Base-by-base conservation (phyloP, 495 filamentous ascomycete species). In the Monascus purpureus region DNA sequence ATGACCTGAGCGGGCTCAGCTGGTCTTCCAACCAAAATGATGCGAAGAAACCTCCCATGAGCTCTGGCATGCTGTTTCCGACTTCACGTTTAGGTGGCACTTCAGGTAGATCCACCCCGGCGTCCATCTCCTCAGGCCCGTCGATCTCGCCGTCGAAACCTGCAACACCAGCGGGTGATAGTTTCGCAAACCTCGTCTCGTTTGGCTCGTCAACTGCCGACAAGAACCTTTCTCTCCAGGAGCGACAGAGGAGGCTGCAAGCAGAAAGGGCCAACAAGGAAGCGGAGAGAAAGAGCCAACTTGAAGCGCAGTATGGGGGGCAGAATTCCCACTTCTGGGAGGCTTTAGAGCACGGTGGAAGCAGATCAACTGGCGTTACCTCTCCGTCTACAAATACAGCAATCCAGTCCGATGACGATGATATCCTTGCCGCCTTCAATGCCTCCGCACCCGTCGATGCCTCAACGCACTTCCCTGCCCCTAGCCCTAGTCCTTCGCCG, bases 151-250 rank as follows among this genome's bases (percentile, higher is more conserved):
- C 64, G 13, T 64, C 73, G 1, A 72, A 75, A 41, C 44, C 70
- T 3, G 47, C 72, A 4, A 79, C 78, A 22, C 70, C 79, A 1
- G 63, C 68, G 4, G 68, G 68, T 32, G 88, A 95, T 50, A 92
- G 81, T 61, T 97, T 97, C 49, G 80, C 87, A 39, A 84, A 80
- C 45, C 64, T 97, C 13, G 77, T 95, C 13, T 78, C 73, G 26
- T 82, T 88, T 37, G 73, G 72, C 28, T 57, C 72, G 8, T 65
- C 73, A n/a, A 80, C 80, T 42, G 45, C 63, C 17, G 55, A 54
- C 28, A 75, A 68, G 49, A 86, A 77, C 37, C 59, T 93, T 0
- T 81, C 78, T 1, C 67, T 97, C 4, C 68, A 78, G 34, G 84
- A 96, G 50, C 82, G 82, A 37, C 88, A 95, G 52, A 81, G 75